Conservation (phyloP, 768 basidiomycete species). For the Amanita molliuscula region DNA sequence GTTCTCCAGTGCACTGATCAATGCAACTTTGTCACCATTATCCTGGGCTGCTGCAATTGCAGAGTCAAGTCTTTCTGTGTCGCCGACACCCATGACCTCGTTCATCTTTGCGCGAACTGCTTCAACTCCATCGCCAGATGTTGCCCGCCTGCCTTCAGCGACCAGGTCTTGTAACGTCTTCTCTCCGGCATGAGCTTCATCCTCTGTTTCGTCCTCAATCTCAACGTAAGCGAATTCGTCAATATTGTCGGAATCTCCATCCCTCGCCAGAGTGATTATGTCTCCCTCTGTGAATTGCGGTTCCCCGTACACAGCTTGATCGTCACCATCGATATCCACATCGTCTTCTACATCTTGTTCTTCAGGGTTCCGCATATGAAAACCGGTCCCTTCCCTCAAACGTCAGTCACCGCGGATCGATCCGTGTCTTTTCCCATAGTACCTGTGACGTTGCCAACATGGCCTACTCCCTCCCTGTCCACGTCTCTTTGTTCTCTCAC, state of each 20-base stretch:
- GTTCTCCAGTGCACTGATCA: constrained; percentile 47
- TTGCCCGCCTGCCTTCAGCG: constrained; percentile 32
- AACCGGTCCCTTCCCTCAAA: constrained; percentile 51
- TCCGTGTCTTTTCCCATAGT: constrained; percentile 14
- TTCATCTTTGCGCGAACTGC: constrained; percentile 24
- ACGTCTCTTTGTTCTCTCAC: constrained; percentile 16
- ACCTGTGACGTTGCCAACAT: constrained; percentile 42
- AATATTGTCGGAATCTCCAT: constrained; percentile 14
- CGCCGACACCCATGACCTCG: constrained; percentile 29
- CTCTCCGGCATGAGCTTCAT: constrained; percentile 20
- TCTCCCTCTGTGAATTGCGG: constrained; percentile 73
- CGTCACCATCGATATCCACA: constrained; percentile 73
- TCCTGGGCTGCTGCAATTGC: constrained; percentile 40
- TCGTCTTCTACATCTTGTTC: constrained; percentile 68
- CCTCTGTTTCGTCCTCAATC: constrained; percentile 28
- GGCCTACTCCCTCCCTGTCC: constrained; percentile 21
- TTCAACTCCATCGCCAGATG: constrained; percentile 1
- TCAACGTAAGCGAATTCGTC: constrained; percentile 33
- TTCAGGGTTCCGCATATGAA: constrained; percentile 47
- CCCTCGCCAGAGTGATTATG: constrained; percentile 30
- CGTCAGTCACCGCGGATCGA: neutral
- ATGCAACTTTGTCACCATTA: constrained; percentile 33
- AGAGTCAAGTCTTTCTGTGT: constrained; percentile 34
- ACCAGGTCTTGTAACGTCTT: constrained; percentile 41
- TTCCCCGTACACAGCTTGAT: constrained; percentile 53